Evolutionary conservation across 1,284 basidiomycete species (phyloP).

Genomic region (Ganoderma sp.): DNA sequence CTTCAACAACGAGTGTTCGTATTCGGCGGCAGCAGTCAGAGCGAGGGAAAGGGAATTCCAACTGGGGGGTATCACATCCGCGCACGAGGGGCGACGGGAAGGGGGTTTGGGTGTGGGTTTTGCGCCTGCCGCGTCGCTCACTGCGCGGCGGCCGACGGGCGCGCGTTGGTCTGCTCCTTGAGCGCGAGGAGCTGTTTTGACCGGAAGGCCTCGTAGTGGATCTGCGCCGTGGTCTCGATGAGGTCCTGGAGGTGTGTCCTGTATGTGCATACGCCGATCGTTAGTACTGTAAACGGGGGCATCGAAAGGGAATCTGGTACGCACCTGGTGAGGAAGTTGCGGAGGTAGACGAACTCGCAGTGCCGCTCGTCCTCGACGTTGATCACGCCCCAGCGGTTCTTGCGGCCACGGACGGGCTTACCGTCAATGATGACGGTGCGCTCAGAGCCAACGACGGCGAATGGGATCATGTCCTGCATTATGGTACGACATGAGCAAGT

Average conservation of each 20-base stretch:
- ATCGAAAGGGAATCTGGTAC: no score
- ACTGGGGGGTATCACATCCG: conserved; percentile 34
- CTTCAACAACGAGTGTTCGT: conserved; percentile 33
- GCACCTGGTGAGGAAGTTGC: conserved; percentile 96
- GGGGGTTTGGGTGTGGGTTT: not conserved
- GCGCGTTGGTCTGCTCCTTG: conserved; percentile 67
- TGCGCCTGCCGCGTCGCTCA: conserved; percentile 13
- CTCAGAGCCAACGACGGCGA: conserved; percentile 96
- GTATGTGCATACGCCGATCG: not conserved
- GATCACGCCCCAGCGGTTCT: conserved; percentile 98
- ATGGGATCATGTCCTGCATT: conserved; percentile 87
- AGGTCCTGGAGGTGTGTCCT: conserved; percentile 98
- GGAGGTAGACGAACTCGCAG: conserved; percentile 97
- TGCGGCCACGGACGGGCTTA: conserved; percentile 92
- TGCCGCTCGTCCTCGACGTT: conserved; percentile 97
- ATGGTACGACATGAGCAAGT: conserved; percentile 14
- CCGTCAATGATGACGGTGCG: conserved; percentile 94
- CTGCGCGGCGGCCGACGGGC: conserved; percentile 35
- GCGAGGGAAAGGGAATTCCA: conserved; percentile 21
- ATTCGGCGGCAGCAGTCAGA: conserved; percentile 18
- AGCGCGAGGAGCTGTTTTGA: conserved; percentile 95
- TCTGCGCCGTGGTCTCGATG: conserved; percentile 98
- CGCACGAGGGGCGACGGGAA: conserved; percentile 21
- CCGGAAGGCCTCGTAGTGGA: conserved; percentile 99
- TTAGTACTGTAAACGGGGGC: no score